Percentiles rank a stretch among this genome's conserved stretches.
Evolutionary conservation across 768 basidiomycete genomes (phyloP).

Genomic region (Suillus ampliporus): DNA sequence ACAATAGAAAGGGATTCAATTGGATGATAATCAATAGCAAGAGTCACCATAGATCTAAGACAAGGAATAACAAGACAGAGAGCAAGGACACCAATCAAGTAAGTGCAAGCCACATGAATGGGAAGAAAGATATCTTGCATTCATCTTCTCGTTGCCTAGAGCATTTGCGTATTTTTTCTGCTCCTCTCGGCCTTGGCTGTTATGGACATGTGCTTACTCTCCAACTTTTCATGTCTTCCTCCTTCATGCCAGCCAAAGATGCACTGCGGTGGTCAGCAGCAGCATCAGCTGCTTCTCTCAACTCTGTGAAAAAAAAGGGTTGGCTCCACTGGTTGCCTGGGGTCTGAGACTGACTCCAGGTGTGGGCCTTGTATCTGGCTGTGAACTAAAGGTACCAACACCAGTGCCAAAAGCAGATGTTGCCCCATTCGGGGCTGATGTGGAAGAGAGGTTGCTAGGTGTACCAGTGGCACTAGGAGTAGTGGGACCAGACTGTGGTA

Average conservation of each 20-base stretch:
- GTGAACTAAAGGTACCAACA: conserved; percentile 39
- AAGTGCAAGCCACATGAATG: not conserved
- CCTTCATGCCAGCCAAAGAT: conserved; percentile 31
- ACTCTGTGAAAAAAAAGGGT: conserved; percentile 64
- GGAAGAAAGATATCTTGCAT: not conserved
- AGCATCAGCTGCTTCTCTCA: conserved; percentile 58
- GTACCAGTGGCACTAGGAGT: conserved; percentile 45
- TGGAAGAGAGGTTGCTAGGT: conserved; percentile 18
- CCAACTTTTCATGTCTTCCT: conserved; percentile 33
- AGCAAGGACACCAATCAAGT: not conserved
- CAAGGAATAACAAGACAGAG: not conserved
- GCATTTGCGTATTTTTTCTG: no score
- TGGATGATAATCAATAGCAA: not conserved
- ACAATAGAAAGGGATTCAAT: not conserved
- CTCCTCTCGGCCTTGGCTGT: not conserved
- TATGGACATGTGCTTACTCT: conserved; percentile 5
- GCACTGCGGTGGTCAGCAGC: conserved; percentile 47
- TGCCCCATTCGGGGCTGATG: conserved; percentile 31
- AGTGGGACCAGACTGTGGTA: conserved; percentile 60
- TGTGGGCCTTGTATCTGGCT: conserved; percentile 37
- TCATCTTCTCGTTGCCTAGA: no score
- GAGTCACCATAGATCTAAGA: not conserved
- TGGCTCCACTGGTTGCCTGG: conserved; percentile 60
- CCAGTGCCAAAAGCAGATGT: conserved; percentile 20
- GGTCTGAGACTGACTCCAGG: conserved; percentile 58